Evolutionary conservation across 2,329 filamentous ascomycete genomes (phyloP).

Genomic region (Parafenestella ontariensis): DNA sequence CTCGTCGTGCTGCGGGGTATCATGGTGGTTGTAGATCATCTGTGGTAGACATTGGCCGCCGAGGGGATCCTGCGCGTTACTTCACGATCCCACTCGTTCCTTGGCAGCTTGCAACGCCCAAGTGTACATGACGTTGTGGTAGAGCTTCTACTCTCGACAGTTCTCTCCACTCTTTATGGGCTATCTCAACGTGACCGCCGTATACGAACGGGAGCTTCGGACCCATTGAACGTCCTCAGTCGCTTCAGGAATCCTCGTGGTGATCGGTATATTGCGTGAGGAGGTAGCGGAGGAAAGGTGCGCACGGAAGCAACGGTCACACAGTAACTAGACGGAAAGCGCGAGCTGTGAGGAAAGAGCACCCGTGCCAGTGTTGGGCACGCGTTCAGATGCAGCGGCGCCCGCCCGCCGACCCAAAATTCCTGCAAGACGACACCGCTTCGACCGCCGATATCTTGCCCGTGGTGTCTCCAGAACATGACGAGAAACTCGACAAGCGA

Average conservation of each 20-base stretch:
- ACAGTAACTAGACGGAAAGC: slow-evolving; percentile 1
- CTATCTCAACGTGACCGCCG: not conserved
- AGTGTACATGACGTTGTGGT: slow-evolving; percentile 10
- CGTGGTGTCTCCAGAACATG: slow-evolving; percentile 20
- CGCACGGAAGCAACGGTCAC: slow-evolving; percentile 2
- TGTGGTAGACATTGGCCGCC: slow-evolving; percentile 1
- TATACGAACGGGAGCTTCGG: not conserved
- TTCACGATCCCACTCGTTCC: slow-evolving; percentile 20
- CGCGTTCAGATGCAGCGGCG: slow-evolving; percentile 15
- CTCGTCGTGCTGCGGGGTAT: not conserved
- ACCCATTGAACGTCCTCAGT: not conserved
- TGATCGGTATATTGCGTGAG: not conserved
- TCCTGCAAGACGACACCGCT: slow-evolving; percentile 15
- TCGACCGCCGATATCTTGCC: slow-evolving; percentile 9
- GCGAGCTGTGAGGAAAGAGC: not conserved
- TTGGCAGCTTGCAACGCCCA: slow-evolving; percentile 31
- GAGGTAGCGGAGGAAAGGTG: not conserved
- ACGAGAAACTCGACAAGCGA: slow-evolving; percentile 11
- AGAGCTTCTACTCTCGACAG: slow-evolving; percentile 8
- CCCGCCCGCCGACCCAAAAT: slow-evolving; percentile 4
- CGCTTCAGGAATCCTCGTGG: not conserved
- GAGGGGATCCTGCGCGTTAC: slow-evolving; percentile 17
- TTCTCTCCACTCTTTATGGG: slow-evolving; percentile 2
- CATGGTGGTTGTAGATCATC: slow-evolving; percentile 7
- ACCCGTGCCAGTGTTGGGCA: slow-evolving; percentile 1